Conservation (phyloP, 352 stramenopile species). For the Aphanomyces euteiches region DNA sequence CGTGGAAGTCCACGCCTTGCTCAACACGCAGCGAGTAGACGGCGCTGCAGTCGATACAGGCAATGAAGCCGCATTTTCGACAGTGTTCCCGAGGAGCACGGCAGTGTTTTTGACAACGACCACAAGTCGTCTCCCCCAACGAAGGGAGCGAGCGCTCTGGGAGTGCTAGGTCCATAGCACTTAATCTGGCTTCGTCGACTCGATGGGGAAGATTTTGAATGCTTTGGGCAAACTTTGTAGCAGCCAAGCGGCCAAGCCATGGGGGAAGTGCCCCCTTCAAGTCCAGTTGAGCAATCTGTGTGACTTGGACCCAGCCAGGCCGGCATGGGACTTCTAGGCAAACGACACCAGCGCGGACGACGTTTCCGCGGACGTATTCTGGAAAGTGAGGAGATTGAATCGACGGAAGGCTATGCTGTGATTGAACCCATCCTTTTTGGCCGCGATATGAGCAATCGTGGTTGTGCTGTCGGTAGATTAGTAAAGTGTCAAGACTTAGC, state of each 20-base stretch:
- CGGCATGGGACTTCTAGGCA: neutral
- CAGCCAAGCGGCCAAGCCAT: neutral
- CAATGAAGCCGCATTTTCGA: neutral
- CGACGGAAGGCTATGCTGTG: neutral
- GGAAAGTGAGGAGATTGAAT: neutral
- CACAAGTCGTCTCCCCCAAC: neutral
- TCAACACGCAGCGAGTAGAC: too few species aligned
- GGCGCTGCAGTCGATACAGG: neutral
- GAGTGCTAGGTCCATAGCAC: neutral
- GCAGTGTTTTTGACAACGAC: neutral
- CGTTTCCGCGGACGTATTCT: neutral
- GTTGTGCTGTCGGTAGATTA: neutral
- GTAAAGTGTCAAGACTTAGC: neutral
- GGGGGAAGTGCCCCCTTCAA: neutral
- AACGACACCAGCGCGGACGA: neutral
- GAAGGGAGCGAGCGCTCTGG: neutral
- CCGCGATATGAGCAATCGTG: neutral
- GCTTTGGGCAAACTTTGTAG: neutral
- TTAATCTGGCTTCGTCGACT: neutral
- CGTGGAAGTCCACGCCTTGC: too few species aligned
- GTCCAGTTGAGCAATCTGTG: neutral
- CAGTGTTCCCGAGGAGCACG: neutral
- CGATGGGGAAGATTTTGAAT: neutral
- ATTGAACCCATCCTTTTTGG: conserved; percentile 1
- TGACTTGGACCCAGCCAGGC: neutral